Evolutionary conservation across 2,329 filamentous ascomycete genomes (phyloP), one percentile per base, ranked within the genome.

Genomic region (Nigrospora sphaerica): DNA sequence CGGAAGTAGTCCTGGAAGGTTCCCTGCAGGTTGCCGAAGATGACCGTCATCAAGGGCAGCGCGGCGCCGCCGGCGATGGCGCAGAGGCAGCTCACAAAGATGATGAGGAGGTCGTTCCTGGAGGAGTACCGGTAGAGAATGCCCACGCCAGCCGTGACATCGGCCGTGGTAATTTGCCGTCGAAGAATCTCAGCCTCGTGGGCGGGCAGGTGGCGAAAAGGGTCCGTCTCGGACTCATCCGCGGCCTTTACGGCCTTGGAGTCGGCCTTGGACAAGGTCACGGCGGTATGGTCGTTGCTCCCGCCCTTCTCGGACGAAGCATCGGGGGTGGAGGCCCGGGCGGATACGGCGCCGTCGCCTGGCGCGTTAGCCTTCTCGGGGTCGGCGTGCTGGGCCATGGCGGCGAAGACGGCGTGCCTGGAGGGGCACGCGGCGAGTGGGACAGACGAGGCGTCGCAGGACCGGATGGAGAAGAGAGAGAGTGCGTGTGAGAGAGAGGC

Each of bases 21-120:
- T 4, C 80, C 80, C 48, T 89, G 81, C 35, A 95, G 73, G 44
- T 82, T 80, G 50, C 89, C 88, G 57, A 95, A 95, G 32, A 95
- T 69, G 48, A 89, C 76, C 0, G 88, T 92, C 81, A 93, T 92
- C 19, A 90, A 69, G 6, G 88, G 88, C 50, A 92, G 65, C 9
- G 85, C 83, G 46, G 86, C 86, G 49, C 88, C 88, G 16, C 81
- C 84, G 32, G 74, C 81, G 53, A 91, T 86, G 52, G 86, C 77
- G 47, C 78, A 79, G 45, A 92, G 56, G 28, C 72, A 61, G 43
- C 83, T 78, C 46, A 88, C 64, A 35, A 64, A 56, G 36, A 89
- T 75, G 58, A 90, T 80, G 50, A 82, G 52, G 14, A 83, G 57
- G 58, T 91, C 86, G 52, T 73, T 75, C 42, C 66, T 73, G 2